Conservation (phyloP, 305 asterid genomes). For the Nicotiana rustica region DNA sequence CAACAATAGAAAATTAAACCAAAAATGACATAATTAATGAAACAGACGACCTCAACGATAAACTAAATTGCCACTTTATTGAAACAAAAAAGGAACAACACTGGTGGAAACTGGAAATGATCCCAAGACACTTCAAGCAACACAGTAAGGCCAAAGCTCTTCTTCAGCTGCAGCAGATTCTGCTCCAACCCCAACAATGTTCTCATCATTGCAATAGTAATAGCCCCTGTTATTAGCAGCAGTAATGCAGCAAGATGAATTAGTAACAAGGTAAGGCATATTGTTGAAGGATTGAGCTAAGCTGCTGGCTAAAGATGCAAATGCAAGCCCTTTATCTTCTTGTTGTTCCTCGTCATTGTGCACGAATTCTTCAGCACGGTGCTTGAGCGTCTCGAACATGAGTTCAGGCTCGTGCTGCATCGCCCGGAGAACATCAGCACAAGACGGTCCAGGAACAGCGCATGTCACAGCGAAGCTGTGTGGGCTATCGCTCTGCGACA, state of each 20-base stretch:
- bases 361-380: constrained; percentile 69
- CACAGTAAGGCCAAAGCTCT: constrained; percentile 83
- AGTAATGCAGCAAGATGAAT: constrained; percentile 60
- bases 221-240: constrained; percentile 57
- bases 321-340: constrained; percentile 36
- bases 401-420: constrained; percentile 96
- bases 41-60: constrained; percentile 50
- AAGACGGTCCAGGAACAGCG: constrained; percentile 82
- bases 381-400: constrained; percentile 93
- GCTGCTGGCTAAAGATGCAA: constrained; percentile 52
- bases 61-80: constrained; percentile 35
- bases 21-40: constrained; percentile 18
- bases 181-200: constrained; percentile 48
- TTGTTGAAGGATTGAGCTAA: constrained; percentile 73
- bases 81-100: not conserved
- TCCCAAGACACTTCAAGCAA: constrained; percentile 57
- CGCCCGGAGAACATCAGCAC: constrained; percentile 83
- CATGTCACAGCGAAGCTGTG: constrained; percentile 81
- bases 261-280: constrained; percentile 80
- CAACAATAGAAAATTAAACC: not conserved
- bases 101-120: constrained; percentile 32
- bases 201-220: constrained; percentile 66
- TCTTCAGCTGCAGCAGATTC: constrained; percentile 71
- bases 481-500: constrained; percentile 84
- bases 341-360: constrained; percentile 38